Base-by-base conservation (phyloP, 345 rosid species). In the Salix caprea region DNA sequence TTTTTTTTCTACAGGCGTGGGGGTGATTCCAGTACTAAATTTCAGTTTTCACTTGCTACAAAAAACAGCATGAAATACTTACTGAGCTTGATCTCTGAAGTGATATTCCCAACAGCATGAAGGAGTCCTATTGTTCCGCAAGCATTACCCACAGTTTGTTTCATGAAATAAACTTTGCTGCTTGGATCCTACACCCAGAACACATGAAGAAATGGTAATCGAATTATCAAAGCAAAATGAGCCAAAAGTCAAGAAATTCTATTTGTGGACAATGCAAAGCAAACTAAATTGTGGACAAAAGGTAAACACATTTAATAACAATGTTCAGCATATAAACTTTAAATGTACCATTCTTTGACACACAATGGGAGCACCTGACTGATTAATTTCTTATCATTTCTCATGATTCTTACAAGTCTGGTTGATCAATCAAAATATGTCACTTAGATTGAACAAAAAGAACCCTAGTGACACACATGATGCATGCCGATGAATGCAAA, bases 111-210 rank as follows among this genome's bases (percentile, higher is more conserved):
- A 76, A 96, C 81, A 71, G 96, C 91, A 79, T 96, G 99, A 84
- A 96, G 97, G 84, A 93, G 94, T 8, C 96, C 99, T 76, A 93
- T 84, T 46, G 99, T 96, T 85, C 99, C 98, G 84, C 99, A 96
- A 74, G 98, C 98, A 86, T 96, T 96, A 74, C 96, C 98, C 54
- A 93, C 98, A 70, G 98, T 96, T 89, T 93, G 99, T 78, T 85
- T 91, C 97, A 93, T 90, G 88, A 91, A 96, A 82, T 91, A 96
- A 77, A 92, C 98, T 78, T 89, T 88, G 65, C 81, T 80, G 83
- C 85, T 84, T 76, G 72, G 71, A 67, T 86, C 93, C 98, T 93
- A 74, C 66, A 78, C 67, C 36, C 78, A 81, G 56, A 79, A 32
- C n/a, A 76, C 42, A 78, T 30, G 46, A 78, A 28, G 71, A 61